phyloP scores from a whole-genome alignment of 495 filamentous ascomycete genomes.

The Penicillium herquei region DNA sequence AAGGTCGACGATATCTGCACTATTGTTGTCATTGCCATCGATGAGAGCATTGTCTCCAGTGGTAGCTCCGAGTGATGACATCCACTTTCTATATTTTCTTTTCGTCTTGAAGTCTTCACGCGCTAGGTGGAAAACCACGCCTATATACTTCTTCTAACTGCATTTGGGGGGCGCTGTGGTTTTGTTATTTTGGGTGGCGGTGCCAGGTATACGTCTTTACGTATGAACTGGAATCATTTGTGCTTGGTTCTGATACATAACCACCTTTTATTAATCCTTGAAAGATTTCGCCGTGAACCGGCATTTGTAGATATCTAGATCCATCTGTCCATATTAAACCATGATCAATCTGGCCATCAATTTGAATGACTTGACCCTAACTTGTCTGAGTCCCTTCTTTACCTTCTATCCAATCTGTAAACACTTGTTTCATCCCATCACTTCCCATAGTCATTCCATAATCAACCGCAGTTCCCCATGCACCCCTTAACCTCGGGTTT shows the following conservation, averaged over 20 bases:
- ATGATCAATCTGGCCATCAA: too few species aligned
- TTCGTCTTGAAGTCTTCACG: too few species aligned
- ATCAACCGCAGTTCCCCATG: constrained; percentile 9
- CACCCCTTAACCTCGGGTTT: constrained; percentile 21
- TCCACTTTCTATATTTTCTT: not conserved
- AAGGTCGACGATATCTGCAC: constrained; percentile 92
- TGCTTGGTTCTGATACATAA: not conserved
- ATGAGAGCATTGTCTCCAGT: constrained; percentile 21
- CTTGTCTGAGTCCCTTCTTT: too few species aligned
- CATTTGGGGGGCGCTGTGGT: constrained; percentile 14
- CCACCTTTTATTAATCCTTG: not conserved
- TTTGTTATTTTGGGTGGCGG: constrained; percentile 6
- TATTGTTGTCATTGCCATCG: constrained; percentile 68
- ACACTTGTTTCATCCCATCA: constrained; percentile 9
- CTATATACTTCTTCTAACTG: constrained; percentile 3
- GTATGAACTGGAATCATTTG: not conserved
- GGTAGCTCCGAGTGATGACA: not conserved
- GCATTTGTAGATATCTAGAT: too few species aligned
- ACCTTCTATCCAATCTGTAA: not conserved
- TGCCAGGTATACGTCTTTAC: not conserved
- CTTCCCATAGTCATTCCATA: constrained; percentile 4
- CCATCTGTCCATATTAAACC: too few species aligned
- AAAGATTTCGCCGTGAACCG: not conserved
- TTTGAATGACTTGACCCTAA: too few species aligned
- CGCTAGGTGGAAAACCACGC: too few species aligned